Conservation (phyloP, 2,329 filamentous ascomycete genomes). For the Zymoseptoria pseudotritici region DNA sequence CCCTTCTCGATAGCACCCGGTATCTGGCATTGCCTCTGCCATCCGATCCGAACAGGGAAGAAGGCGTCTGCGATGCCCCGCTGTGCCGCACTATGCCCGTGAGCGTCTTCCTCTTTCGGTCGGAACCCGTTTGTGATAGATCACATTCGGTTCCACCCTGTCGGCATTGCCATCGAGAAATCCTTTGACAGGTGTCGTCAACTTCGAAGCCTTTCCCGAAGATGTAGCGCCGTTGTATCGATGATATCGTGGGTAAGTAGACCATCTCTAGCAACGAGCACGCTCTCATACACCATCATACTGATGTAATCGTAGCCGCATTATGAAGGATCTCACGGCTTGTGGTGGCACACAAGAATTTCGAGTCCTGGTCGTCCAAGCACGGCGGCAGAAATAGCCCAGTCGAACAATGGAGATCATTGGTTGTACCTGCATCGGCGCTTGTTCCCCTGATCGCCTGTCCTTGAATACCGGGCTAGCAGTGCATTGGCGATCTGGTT, state of each 20-base stretch:
- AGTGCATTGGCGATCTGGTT: constrained; percentile 17
- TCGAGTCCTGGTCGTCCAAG: constrained; percentile 4
- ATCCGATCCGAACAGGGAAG: not conserved
- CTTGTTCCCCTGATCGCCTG: constrained; percentile 8
- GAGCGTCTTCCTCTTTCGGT: not conserved
- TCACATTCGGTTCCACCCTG: not conserved
- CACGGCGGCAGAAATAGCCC: constrained; percentile 8
- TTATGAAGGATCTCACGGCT: not conserved
- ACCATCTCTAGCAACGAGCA: not conserved
- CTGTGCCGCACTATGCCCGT: not conserved
- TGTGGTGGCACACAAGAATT: constrained; percentile 3
- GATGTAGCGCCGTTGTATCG: constrained; percentile 6
- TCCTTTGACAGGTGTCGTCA: not conserved
- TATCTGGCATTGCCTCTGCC: constrained; percentile 2
- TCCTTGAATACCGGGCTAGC: constrained; percentile 15
- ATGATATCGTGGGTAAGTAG: constrained; percentile 6
- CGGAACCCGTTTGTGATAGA: not conserved
- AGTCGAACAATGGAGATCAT: constrained; percentile 14
- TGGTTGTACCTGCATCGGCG: constrained; percentile 18
- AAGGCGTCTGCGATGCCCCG: not conserved
- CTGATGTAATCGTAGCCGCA: constrained; percentile 15
- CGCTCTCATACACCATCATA: not conserved
- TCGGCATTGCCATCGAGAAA: not conserved
- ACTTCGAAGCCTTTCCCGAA: constrained; percentile 4
- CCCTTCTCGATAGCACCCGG: constrained; percentile 2